Evolutionary conservation across 108 stramenopile genomes (phyloP), one percentile per base, ranked within the genome.

Genomic region (Cyclotella atomus): DNA sequence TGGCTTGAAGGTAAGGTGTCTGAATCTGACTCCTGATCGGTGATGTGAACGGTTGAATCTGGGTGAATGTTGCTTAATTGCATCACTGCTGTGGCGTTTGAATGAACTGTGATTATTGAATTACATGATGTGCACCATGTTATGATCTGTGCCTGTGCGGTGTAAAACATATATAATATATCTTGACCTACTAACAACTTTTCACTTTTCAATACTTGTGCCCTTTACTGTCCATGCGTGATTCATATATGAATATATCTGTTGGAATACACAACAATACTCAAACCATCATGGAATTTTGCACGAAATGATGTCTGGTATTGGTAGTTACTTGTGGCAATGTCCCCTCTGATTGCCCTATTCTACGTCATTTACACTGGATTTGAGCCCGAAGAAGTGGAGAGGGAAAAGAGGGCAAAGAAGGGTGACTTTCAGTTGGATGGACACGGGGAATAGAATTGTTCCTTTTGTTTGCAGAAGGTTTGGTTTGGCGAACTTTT

Each of bases 401-500:
- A 95, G 67, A 36, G 59, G 17, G 60, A 67, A 32, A 93, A 93
- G 68, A 71, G 91, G 69, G 83, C 53, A 44, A 90, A 91, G 72
- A 90, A 89, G 76, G 68, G 86, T 2, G 94, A 93, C 76, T 95
- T 95, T 78, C 75, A 88, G 36, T 70, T 95, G 60, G 94, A 91
- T 75, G 94, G 94, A n/a, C 94, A 95, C 67, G 89, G 73, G 0
- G 94, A 95, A 73, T 95, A 93, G 74, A 20, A 24, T 36, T 14
- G 59, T n/a, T 19, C 8, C 21, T 0, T 36, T 3, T 1, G 2
- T 23, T 3, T 17, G 6, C 5, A 23, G 8, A 23, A 2, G 21
- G 21, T 10, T 59, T 15, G 8, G 19, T 27, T 30, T 2, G 14
- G 1, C 15, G 6, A 25, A 32, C 1, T n/a, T 14, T 59, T 6